Percentiles rank a stretch among this genome's conserved stretches.
These are phyloP conservation scores for Parmales sp. DNA, from an alignment of 108 stramenopile genomes.

Conservation along the genomic window DNA sequence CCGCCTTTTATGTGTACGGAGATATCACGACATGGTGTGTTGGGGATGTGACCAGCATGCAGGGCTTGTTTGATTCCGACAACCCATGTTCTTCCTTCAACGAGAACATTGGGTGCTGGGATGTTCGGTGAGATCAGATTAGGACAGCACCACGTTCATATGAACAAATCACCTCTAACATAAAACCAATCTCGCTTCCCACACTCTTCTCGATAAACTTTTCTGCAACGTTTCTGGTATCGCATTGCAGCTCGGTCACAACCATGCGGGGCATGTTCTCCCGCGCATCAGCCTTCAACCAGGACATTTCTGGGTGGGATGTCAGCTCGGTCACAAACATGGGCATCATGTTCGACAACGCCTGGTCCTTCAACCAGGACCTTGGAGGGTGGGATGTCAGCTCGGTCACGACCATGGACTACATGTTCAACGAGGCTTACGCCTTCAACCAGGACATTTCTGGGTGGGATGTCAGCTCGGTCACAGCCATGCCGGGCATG, in stretches of 20 bases:
- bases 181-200: background rate
- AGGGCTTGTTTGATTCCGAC: too few relatives aligned
- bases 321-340: conserved; percentile 21
- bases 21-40: background rate
- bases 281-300: conserved; percentile 7
- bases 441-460: conserved; percentile 16
- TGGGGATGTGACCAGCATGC: background rate
- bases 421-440: conserved; percentile 14
- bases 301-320: conserved; percentile 20
- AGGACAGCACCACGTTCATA: background rate
- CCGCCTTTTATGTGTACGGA: background rate
- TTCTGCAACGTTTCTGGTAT: background rate
- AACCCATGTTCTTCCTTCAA: too few relatives aligned
- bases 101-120: background rate
- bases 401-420: conserved; percentile 17
- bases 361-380: conserved; percentile 11
- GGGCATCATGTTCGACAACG: conserved; percentile 23
- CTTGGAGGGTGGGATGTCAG: background rate
- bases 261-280: conserved; percentile 24
- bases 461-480: conserved; percentile 20
- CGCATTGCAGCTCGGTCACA: background rate
- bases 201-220: too few relatives aligned
- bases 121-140: background rate
- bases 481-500: conserved; percentile 25
- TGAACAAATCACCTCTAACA: background rate